Conservation (phyloP, 202 grass and related monocot genomes). For the Zizania palustris region DNA sequence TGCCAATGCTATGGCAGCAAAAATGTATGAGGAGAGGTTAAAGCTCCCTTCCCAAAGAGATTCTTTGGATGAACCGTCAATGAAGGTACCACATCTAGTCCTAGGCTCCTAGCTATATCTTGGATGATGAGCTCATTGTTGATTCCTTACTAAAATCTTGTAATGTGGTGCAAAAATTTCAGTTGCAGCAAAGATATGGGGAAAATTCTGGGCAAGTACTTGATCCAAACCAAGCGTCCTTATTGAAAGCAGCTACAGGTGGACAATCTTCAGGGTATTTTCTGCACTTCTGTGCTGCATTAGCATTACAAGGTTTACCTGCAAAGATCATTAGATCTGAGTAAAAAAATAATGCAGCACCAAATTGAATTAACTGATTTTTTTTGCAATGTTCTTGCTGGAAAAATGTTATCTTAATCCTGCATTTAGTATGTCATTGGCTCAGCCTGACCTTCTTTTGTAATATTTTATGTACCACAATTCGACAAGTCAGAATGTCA, state of each 20-base stretch:
- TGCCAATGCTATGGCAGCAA: constrained; percentile 90
- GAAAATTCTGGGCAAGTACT: constrained; percentile 76
- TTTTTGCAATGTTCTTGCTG: background rate
- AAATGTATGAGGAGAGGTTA: constrained; percentile 94
- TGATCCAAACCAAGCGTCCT: constrained; percentile 63
- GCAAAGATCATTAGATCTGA: constrained; percentile 20
- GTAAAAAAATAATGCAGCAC: background rate
- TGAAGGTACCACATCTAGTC: constrained; percentile 64
- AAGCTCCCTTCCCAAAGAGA: constrained; percentile 90
- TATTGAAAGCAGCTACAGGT: constrained; percentile 76
- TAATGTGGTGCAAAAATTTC: constrained; percentile 39
- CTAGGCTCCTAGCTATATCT: background rate
- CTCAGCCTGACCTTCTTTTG: background rate
- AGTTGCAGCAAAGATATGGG: constrained; percentile 76
- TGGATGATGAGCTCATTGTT: constrained; percentile 20
- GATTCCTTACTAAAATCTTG: constrained; percentile 6
- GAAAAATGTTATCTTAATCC: constrained; percentile 5
- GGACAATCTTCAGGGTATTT: constrained; percentile 86
- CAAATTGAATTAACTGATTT: background rate
- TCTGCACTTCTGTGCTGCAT: constrained; percentile 21
- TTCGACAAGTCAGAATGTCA: background rate
- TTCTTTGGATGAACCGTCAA: constrained; percentile 82
- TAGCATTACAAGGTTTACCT: constrained; percentile 11
- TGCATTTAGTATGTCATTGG: background rate
- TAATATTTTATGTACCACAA: constrained; percentile 2